phyloP scores from a whole-genome alignment of 805 yeast genomes.

The Candida qinlingensis region DNA sequence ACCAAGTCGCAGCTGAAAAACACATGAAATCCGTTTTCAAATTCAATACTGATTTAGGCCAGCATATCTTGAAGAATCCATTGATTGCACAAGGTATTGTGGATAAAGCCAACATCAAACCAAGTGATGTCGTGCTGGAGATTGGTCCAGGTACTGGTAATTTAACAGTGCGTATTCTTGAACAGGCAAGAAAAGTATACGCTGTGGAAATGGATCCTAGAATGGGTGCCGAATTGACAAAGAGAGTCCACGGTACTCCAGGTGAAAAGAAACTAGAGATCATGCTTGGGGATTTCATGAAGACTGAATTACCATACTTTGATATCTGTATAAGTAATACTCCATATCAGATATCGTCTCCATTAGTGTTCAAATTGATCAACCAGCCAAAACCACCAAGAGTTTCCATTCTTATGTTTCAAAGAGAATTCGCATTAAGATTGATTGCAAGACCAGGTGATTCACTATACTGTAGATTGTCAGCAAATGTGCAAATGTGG shows the following conservation, averaged over 20 bases:
- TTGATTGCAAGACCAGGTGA: slow-evolving; percentile 97
- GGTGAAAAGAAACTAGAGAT: slow-evolving; percentile 88
- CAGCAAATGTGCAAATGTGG: slow-evolving; percentile 99
- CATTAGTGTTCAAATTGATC: slow-evolving; percentile 86
- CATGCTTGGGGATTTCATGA: slow-evolving; percentile 91
- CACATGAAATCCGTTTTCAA: slow-evolving; percentile 84
- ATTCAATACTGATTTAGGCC: slow-evolving; percentile 95
- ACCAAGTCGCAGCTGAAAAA: slow-evolving; percentile 63
- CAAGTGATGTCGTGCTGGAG: slow-evolving; percentile 89
- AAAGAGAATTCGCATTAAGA: slow-evolving; percentile 93
- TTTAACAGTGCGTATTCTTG: slow-evolving; percentile 85
- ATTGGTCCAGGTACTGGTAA: slow-evolving; percentile 99
- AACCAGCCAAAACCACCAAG: slow-evolving; percentile 93
- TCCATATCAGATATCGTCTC: slow-evolving; percentile 96
- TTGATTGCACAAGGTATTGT: slow-evolving; percentile 97
- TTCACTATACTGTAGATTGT: slow-evolving; percentile 80
- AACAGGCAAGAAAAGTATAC: slow-evolving; percentile 87
- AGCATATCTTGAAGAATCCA: slow-evolving; percentile 94
- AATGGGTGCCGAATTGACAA: slow-evolving; percentile 98
- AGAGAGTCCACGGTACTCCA: slow-evolving; percentile 97
- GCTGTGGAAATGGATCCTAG: slow-evolving; percentile 99
- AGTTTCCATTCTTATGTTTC: slow-evolving; percentile 94
- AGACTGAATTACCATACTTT: slow-evolving; percentile 88
- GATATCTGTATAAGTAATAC: slow-evolving; percentile 96
- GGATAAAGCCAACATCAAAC: slow-evolving; percentile 89